Percentiles rank a stretch among this genome's conserved stretches.
Evolutionary conservation across 352 stramenopile genomes (phyloP).

Genomic region (Pythium insidiosum): DNA sequence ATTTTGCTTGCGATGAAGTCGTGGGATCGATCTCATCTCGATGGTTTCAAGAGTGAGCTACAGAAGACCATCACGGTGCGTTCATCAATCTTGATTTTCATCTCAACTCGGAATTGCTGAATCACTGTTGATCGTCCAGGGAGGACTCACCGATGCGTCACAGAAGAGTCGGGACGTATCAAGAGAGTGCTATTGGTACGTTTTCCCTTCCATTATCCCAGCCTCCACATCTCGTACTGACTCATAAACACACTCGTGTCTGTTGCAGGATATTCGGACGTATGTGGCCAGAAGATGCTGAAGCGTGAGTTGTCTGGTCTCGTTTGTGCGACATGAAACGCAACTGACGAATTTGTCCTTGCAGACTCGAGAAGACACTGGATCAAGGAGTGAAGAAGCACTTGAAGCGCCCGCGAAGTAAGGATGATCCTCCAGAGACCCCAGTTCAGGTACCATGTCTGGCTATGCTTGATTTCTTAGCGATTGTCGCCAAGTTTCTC

Average conservation of each 20-base stretch:
- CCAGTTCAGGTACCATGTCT: conserved; percentile 33
- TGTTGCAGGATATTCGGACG: conserved; percentile 32
- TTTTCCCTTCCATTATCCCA: too few species aligned
- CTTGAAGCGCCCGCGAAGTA: conserved; percentile 36
- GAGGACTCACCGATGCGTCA: conserved; percentile 42
- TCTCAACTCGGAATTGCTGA: not conserved
- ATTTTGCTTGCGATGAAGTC: conserved; percentile 26
- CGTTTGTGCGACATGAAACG: not conserved
- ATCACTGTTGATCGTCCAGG: conserved; percentile 9
- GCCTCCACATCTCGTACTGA: too few species aligned
- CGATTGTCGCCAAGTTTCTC: not conserved
- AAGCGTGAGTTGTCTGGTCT: conserved; percentile 17
- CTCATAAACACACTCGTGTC: too few species aligned
- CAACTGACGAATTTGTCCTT: not conserved
- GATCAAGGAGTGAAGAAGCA: conserved; percentile 55
- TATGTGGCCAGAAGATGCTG: conserved; percentile 34
- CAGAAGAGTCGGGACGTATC: conserved; percentile 44
- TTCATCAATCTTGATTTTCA: not conserved
- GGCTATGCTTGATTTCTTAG: not conserved
- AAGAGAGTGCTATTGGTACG: conserved; percentile 54
- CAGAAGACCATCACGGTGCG: conserved; percentile 29
- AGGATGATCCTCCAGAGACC: conserved; percentile 17
- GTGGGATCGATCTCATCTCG: conserved; percentile 29
- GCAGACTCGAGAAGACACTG: conserved; percentile 34
- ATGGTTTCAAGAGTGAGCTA: conserved; percentile 31